Conservation (phyloP, 306 rosid species). For the Glycine soja region DNA sequence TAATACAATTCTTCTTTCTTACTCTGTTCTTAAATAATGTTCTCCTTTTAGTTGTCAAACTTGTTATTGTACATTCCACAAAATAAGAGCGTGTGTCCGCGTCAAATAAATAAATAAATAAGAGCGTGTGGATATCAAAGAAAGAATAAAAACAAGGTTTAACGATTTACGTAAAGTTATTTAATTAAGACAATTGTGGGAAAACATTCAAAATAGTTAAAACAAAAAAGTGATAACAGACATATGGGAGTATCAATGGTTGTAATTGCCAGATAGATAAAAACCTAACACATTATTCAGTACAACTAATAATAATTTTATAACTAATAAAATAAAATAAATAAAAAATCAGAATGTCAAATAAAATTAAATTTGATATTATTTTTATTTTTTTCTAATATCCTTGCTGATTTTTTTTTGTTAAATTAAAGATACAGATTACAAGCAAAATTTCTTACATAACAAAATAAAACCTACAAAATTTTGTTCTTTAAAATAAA, state of each 20-base stretch:
- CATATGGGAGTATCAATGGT: neutral
- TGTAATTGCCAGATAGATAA: neutral
- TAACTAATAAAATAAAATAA: no score
- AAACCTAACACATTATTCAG: no score
- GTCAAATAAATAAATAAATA: neutral
- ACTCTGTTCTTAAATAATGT: neutral
- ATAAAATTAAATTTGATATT: no score
- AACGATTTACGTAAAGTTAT: neutral
- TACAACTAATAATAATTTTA: no score
- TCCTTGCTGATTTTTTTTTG: no score
- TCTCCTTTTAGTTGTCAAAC: neutral
- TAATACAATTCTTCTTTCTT: neutral
- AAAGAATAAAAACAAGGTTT: neutral
- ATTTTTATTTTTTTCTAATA: no score
- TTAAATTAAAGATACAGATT: no score
- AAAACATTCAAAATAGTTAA: neutral
- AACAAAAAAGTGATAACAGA: neutral
- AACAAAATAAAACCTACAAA: no score
- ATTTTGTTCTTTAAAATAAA: no score
- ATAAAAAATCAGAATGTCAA: no score
- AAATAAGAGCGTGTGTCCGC: no score
- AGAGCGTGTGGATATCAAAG: neutral
- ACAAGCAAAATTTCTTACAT: no score
- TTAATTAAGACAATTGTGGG: neutral
- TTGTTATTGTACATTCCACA: neutral